These are phyloP conservation scores for Rubia occidens DNA, from an alignment of 305 asterid species.

Conservation along the genomic window DNA sequence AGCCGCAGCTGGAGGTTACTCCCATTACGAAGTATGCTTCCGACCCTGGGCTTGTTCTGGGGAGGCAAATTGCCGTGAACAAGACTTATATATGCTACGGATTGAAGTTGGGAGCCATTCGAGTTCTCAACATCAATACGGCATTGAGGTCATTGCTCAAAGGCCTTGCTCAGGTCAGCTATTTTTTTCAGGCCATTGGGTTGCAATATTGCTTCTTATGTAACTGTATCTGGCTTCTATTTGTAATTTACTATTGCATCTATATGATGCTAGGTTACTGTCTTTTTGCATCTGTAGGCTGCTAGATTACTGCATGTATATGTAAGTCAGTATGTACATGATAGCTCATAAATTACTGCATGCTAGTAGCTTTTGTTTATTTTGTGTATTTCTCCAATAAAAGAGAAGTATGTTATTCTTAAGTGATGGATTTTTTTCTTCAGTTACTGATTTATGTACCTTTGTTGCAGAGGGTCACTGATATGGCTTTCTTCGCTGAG, in stretches of 20 bases:
- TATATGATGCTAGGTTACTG: not conserved
- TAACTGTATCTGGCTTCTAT: no score
- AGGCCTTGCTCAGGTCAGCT: conserved; percentile 75
- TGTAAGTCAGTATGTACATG: not conserved
- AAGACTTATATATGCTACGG: conserved; percentile 85
- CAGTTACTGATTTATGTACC: conserved; percentile 18
- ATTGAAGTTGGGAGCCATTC: conserved; percentile 65
- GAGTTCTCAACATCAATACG: conserved; percentile 81
- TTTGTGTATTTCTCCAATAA: not conserved
- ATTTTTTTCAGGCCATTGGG: not conserved
- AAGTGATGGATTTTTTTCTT: conserved; percentile 4
- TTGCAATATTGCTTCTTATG: not conserved
- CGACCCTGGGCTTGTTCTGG: conserved; percentile 81
- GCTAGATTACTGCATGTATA: no score
- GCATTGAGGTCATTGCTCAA: conserved; percentile 83
- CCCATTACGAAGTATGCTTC: conserved; percentile 88
- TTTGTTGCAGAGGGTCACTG: conserved; percentile 83
- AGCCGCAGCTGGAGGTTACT: conserved; percentile 93
- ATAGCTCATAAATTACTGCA: not conserved
- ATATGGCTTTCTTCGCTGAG: conserved; percentile 96
- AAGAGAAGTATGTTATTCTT: not conserved
- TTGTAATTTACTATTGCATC: not conserved
- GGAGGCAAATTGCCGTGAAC: conserved; percentile 85
- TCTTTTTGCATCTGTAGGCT: not conserved
- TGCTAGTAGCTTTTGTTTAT: not conserved